These are phyloP conservation scores for Scheffersomyces illinoinensis DNA, from an alignment of 1,139 yeast genomes.

Conservation along the genomic window DNA sequence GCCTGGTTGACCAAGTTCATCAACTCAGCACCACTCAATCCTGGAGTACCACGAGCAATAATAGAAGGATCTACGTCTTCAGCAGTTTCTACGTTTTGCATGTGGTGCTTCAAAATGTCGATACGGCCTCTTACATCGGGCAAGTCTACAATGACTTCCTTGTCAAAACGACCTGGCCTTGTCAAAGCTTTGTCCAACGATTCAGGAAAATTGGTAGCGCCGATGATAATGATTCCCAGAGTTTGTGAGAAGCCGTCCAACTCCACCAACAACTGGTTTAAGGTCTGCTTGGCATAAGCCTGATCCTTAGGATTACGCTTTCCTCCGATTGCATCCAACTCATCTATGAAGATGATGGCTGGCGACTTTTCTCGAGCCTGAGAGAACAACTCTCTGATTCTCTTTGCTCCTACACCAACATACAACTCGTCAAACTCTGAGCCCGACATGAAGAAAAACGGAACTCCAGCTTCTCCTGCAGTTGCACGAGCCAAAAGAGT, in stretches of 20 bases:
- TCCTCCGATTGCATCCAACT: conserved; percentile 97
- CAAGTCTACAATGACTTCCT: conserved; percentile 89
- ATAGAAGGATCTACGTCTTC: conserved; percentile 84
- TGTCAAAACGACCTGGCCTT: conserved; percentile 98
- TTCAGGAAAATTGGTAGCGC: conserved; percentile 98
- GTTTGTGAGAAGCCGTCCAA: conserved; percentile 95
- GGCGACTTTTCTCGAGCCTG: conserved; percentile 97
- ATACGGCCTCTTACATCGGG: conserved; percentile 98
- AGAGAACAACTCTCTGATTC: conserved; percentile 89
- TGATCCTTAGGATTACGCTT: conserved; percentile 97
- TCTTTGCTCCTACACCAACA: conserved; percentile 98
- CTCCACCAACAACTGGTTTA: conserved; percentile 93
- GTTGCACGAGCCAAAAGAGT: conserved; percentile 96
- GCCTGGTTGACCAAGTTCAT: conserved; percentile 97
- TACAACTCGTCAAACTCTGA: conserved; percentile 97
- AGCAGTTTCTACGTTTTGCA: conserved; percentile 85
- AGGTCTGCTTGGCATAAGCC: conserved; percentile 95
- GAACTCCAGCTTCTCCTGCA: conserved; percentile 99
- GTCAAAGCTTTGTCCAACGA: conserved; percentile 94
- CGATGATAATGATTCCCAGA: conserved; percentile 91
- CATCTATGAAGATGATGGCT: conserved; percentile 94
- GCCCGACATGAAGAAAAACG: conserved; percentile 97
- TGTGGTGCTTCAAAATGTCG: conserved; percentile 88
- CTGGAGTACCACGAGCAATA: conserved; percentile 96
- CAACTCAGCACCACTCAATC: conserved; percentile 94